Conservation (phyloP, 2,329 filamentous ascomycete genomes). For the Penicillium sp. region DNA sequence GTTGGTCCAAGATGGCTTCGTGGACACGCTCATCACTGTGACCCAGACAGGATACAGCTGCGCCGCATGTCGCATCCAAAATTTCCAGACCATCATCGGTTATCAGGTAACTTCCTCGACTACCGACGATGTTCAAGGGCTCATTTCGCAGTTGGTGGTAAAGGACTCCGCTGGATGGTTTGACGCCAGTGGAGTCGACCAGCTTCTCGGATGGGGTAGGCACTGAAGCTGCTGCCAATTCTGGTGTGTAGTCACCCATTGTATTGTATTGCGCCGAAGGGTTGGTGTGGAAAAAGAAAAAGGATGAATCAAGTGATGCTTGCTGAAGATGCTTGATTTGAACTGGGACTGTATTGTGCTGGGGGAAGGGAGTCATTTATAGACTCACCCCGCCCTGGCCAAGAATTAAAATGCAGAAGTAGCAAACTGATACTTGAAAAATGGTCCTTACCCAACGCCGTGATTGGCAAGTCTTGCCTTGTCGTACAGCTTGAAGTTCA, state of each 20-base stretch:
- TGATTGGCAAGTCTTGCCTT: constrained; percentile 9
- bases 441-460: neutral
- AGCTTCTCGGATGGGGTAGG: neutral
- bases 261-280: neutral
- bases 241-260: constrained; percentile 26
- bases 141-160: constrained; percentile 49
- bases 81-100: constrained; percentile 56
- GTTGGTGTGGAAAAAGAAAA: neutral
- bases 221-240: neutral
- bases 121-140: constrained; percentile 47
- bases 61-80: constrained; percentile 69
- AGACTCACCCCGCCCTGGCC: neutral
- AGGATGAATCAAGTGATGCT: neutral
- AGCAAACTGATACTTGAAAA: neutral
- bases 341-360: neutral
- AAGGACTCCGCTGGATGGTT: constrained; percentile 41
- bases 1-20: constrained; percentile 59
- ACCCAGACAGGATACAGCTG: constrained; percentile 70
- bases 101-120: constrained; percentile 49
- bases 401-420: neutral
- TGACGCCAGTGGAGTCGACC: neutral
- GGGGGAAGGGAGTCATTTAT: neutral
- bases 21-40: constrained; percentile 62
- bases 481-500: constrained; percentile 4
- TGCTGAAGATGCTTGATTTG: neutral